Evolutionary conservation across 2,329 filamentous ascomycete species (phyloP), one percentile per base, ranked within the genome.

Genomic region (Apiospora hydei): DNA sequence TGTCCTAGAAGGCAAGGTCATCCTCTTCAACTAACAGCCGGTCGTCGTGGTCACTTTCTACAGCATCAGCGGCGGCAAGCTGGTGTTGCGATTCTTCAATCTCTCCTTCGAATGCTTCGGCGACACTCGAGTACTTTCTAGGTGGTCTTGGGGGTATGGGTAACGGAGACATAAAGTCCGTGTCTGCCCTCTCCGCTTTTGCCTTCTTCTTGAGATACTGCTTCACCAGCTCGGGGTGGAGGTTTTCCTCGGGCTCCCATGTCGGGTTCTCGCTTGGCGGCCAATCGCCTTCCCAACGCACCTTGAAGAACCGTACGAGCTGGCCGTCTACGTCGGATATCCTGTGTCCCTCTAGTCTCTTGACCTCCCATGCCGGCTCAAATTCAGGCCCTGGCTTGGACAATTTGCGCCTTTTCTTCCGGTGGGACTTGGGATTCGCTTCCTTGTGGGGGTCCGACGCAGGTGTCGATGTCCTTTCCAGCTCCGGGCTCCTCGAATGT

Each of bases 211-310:
- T 81, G 6, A 84, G 73, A 71, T 85, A 90, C 2, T 79, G 79
- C 8, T 78, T 80, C 1, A 89, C 80, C 51, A 89, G 76, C 0
- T 72, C 72, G 0, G 77, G 71, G 0, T 85, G 78, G 2, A 90
- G 83, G 70, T 89, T 88, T 4, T 83, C 83, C 73, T 86, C 84
- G 0, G 88, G 88, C 75, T 90, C 88, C 88, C 88, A 90, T 0
- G 88, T 87, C 0, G 87, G 87, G 71, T 90, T 89, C 76, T 89
- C 84, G 11, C 85, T 85, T 0, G 83, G 79, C 0, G 88, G 87
- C 88, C 88, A 90, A 72, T 88, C 79, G 10, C 88, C 88, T 64
- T 84, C 85, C 88, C 88, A 90, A 8, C 85, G 84, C 0, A 90
- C 87, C 43, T 85, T 81, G 77, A 88, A 90, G 72, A 83, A 84